Conservation (phyloP, 192 early-diverging fungal genomes). For the Coemansia nantahalensis region DNA sequence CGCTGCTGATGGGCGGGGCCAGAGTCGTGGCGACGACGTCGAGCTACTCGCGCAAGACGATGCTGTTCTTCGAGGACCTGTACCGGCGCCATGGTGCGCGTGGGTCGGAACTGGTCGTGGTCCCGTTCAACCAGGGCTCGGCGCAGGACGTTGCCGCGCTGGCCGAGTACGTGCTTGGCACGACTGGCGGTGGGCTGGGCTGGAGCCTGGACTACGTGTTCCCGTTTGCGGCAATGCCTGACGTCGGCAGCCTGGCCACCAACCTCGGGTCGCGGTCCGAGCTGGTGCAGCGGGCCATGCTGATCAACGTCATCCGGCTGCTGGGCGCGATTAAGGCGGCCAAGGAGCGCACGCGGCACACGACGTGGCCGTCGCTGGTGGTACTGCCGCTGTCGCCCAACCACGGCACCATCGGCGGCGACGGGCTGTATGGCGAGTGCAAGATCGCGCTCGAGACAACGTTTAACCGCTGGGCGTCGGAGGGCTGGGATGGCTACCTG, state of each 20-base stretch:
- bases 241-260: conserved; percentile 79
- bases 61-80: conserved; percentile 84
- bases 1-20: conserved; percentile 88
- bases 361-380: conserved; percentile 77
- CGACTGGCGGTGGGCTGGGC: conserved; percentile 60
- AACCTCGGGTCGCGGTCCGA: conserved; percentile 82
- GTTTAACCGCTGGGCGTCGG: conserved; percentile 88
- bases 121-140: conserved; percentile 93
- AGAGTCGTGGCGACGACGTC: conserved; percentile 90
- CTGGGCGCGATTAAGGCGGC: conserved; percentile 81
- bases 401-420: conserved; percentile 88
- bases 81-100: conserved; percentile 84
- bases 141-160: conserved; percentile 74
- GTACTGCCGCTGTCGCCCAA: conserved; percentile 91
- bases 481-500: conserved; percentile 83
- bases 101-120: conserved; percentile 82
- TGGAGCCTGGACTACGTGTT: conserved; percentile 94
- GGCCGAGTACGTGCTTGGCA: conserved; percentile 76
- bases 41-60: conserved; percentile 73
- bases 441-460: conserved; percentile 88
- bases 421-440: conserved; percentile 94
- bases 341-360: conserved; percentile 68
- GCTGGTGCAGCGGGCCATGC: conserved; percentile 87
- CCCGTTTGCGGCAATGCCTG: conserved; percentile 90
- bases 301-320: conserved; percentile 86